Base-by-base conservation (phyloP, 495 filamentous ascomycete genomes). In the Penicillium pancosmium region DNA sequence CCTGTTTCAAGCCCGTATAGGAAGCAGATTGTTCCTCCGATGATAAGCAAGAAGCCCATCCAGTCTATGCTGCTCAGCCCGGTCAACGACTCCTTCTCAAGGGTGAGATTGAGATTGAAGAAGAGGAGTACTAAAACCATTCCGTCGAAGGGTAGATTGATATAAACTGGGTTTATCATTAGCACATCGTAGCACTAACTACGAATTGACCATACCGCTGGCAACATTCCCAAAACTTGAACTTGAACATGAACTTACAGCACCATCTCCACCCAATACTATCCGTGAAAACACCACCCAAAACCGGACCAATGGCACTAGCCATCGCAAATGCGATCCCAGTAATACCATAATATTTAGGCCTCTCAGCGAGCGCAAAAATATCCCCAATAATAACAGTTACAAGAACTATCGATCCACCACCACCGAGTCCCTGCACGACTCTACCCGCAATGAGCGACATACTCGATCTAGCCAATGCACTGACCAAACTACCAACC, bases 311-410 rank as follows among this genome's bases (percentile, higher is more conserved):
- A 5, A 91, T 67, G 3, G 87, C 86, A 56, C 83, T 82, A 31
- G 90, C 90, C 50, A 92, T 68, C 21, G 89, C 90, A 89, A 89
- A 94, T 0, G 85, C 84, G 5, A 84, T 80, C 13, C 88, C 86
- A 56, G 91, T 79, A 43, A 86, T 77, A 8, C 83, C 84, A 53
- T 85, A 81, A 62, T 88, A 88, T 62, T 84, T 74, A 0, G 84
- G 82, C 13, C 86, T 84, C 25, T 86, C 41, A 5, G 41, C 41
- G 6, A 44, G 41, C 57, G 84, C 87, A 73, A 93, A 92, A 50
- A 93, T 65, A 75, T 96, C 92, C 7, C 85, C 84, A 55, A 96
- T 91, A 61, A 80, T 84, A 50, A 95, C 91, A 66, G 93, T 92
- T 21, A 89, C 88, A 62, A 96, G 70, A 19, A 90, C 86, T n/a